Conservation (phyloP, 164 flowering plant genomes). For the Annona squamosa region DNA sequence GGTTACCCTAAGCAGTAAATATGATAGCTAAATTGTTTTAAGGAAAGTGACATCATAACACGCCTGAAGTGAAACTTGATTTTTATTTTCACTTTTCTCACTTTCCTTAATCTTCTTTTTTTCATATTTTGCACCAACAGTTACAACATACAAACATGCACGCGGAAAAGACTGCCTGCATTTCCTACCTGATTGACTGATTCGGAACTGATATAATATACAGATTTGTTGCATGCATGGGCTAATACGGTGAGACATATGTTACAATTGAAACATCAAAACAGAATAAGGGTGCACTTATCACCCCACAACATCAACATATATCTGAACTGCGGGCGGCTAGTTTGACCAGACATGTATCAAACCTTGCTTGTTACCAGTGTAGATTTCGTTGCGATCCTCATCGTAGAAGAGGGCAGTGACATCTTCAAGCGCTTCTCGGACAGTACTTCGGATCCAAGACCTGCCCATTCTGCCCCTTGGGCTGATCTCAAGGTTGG, state of each 20-base stretch:
- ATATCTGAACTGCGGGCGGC: background rate
- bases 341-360: constrained; percentile 30
- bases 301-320: background rate
- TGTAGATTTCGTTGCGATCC: constrained; percentile 30
- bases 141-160: background rate
- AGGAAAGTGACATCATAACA: no score
- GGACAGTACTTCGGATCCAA: constrained; percentile 18
- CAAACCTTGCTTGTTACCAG: constrained; percentile 25
- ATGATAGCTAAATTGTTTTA: no score
- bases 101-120: no score
- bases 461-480: constrained; percentile 2
- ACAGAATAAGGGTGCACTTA: background rate
- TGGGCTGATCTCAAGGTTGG: constrained; percentile 13
- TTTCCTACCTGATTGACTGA: background rate
- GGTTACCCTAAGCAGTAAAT: no score
- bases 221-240: background rate
- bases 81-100: no score
- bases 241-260: background rate
- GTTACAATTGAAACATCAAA: background rate
- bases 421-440: constrained; percentile 27
- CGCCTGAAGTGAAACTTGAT: no score
- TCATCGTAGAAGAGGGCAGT: constrained; percentile 27
- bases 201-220: background rate
- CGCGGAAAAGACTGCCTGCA: background rate
- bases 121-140: no score